Percentiles rank a stretch among this genome's conserved stretches.
phyloP scores from a whole-genome alignment of 768 basidiomycete genomes.

The Pulveroboletus sp. region DNA sequence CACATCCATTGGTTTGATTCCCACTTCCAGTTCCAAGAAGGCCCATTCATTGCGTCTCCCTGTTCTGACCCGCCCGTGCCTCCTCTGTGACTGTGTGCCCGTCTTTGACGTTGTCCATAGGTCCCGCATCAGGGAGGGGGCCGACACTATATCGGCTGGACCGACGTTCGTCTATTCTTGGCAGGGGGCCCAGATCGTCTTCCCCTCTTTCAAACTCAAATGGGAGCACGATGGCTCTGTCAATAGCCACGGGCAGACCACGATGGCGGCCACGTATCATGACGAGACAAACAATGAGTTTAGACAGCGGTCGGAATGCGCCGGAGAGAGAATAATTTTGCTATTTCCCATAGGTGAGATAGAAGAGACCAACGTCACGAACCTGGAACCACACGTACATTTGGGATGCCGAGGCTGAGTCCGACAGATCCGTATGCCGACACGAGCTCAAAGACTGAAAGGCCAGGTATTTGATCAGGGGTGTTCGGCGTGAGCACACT shows the following conservation, averaged over 20 bases:
- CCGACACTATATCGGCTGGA: conserved; percentile 3
- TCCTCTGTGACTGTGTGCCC: neutral
- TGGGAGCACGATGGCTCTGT: conserved; percentile 81
- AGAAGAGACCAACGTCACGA: neutral
- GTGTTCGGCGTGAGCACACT: neutral
- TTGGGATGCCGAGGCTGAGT: conserved; percentile 82
- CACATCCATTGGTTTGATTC: no score
- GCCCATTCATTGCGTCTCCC: no score
- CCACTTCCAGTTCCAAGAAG: no score
- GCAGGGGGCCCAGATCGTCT: conserved; percentile 9
- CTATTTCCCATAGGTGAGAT: conserved; percentile 35
- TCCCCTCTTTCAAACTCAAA: conserved; percentile 46
- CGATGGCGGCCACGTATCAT: conserved; percentile 95
- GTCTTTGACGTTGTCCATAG: neutral
- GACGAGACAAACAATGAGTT: conserved; percentile 79
- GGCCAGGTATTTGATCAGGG: neutral
- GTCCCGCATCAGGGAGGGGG: neutral
- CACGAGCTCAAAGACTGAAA: conserved; percentile 75
- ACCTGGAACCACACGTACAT: conserved; percentile 41
- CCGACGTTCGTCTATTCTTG: conserved; percentile 9
- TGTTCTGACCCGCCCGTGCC: neutral
- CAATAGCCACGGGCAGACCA: conserved; percentile 82
- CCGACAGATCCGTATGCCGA: conserved; percentile 90
- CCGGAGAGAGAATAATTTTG: conserved; percentile 79
- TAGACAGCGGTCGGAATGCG: conserved; percentile 73